Evolutionary conservation across 345 rosid genomes (phyloP).

Genomic region (Eucalyptus pauciflora): DNA sequence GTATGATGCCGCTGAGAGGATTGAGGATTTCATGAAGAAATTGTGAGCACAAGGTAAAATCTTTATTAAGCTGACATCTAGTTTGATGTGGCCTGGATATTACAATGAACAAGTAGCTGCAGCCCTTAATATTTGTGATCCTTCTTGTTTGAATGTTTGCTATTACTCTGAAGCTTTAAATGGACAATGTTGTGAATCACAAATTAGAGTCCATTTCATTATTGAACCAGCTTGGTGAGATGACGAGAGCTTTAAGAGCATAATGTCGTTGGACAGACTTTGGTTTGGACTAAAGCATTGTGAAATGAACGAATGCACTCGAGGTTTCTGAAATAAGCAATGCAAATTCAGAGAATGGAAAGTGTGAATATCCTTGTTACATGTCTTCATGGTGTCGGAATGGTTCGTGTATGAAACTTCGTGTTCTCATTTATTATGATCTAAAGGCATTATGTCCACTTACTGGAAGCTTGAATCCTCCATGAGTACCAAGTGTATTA

Average conservation of each 20-base stretch:
- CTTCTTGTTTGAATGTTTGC: background rate
- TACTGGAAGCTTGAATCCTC: background rate
- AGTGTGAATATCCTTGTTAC: background rate
- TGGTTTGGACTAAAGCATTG: background rate
- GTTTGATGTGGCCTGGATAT: background rate
- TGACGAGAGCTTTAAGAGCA: background rate
- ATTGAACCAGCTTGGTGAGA: background rate
- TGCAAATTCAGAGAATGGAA: background rate
- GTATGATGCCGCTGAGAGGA: constrained; percentile 40
- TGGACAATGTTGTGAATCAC: background rate
- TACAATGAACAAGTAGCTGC: background rate
- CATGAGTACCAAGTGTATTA: background rate
- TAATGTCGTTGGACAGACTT: background rate
- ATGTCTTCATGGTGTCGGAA: background rate
- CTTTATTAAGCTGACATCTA: background rate
- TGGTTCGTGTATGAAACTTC: background rate
- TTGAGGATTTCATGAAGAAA: constrained; percentile 50
- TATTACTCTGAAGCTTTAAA: background rate
- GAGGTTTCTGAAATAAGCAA: background rate
- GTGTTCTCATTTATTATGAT: background rate
- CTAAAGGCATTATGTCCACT: background rate
- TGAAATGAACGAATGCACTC: background rate
- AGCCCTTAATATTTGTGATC: background rate
- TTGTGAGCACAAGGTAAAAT: constrained; percentile 2
- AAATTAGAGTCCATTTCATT: background rate